phyloP scores from a whole-genome alignment of 306 rosid genomes.

The Aeschynomene evenia region DNA sequence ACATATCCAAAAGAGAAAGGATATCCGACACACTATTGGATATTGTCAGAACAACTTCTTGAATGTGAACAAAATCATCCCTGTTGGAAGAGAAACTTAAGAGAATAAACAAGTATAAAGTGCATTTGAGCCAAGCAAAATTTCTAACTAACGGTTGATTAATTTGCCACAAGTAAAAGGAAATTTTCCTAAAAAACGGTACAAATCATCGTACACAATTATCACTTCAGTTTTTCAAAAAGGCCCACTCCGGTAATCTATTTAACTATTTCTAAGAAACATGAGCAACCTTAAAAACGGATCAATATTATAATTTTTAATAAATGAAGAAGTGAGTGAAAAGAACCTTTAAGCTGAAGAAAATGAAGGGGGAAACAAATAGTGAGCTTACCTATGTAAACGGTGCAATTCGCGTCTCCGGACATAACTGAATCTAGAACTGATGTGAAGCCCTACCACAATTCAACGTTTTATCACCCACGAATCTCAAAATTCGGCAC shows the following conservation, averaged over 20 bases:
- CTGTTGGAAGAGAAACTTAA: constrained; percentile 5
- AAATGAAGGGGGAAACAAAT: not conserved
- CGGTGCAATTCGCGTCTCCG: constrained; percentile 42
- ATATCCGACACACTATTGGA: not conserved
- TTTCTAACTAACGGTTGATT: not conserved
- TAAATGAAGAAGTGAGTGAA: not conserved
- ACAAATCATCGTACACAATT: not conserved
- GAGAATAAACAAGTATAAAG: not conserved
- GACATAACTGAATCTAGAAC: constrained; percentile 43
- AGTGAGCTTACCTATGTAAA: constrained; percentile 47
- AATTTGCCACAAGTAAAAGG: not conserved
- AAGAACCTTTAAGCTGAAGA: not conserved
- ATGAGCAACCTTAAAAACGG: not conserved
- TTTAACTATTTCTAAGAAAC: not conserved
- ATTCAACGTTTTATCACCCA: not conserved
- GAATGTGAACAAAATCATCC: not conserved
- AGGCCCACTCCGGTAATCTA: not conserved
- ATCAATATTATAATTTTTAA: too few species aligned
- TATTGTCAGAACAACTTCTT: not conserved
- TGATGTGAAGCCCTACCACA: constrained; percentile 31
- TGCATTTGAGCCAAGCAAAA: constrained; percentile 7
- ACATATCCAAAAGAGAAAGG: constrained; percentile 6
- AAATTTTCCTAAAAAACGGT: not conserved
- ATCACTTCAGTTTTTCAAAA: not conserved
- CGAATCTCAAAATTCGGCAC: not conserved